Base-by-base conservation (phyloP, 306 rosid species). In the Chamaecrista fasciculata region DNA sequence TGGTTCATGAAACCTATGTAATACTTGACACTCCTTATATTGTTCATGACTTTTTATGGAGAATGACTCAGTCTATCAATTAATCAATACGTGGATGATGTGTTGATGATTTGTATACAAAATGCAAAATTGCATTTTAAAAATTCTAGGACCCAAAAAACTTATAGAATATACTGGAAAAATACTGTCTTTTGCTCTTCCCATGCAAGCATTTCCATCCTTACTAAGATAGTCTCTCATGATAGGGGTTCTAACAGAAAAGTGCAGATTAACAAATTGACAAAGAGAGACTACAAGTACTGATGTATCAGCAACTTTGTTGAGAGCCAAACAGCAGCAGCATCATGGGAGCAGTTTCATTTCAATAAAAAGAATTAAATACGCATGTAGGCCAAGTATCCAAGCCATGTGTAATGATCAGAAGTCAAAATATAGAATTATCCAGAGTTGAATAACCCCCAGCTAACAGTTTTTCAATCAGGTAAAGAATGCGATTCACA, bases 341-440 rank as follows among this genome's bases (percentile, higher is more conserved):
- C 57, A 51, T 39, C 29, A 53, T 59, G n/a, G 15, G 16, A 76
- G 72, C 39, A 63, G 53, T 25, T 46, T 8, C 18, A 33, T 66
- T 65, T 66, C 74, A 58, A 8, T 28, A 3, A 25, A 15, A 70
- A 31, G 26, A 23, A 20, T 46, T 70, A 19, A 80, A 29, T 11
- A 59, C 3, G 43, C 61, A 60, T 66, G 58, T 3, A 71, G 62
- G 24, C 44, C 44, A 10, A 34, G 5, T 18, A 24, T 52, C 63
- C 29, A 63, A 28, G 44, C 40, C 21, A 16, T 11, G 55, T 26
- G 33, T 6, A 58, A 28, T 23, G 31, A 15, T 16, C 46, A 66
- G 29, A 66, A 66, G 19, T 48, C 43, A 56, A 29, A 46, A 28
- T 65, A 58, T 14, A 48, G 12, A 26, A 10, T 34, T 64, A 12